Conservation (phyloP, 768 basidiomycete genomes). For the Phaeolepiota aurea region DNA sequence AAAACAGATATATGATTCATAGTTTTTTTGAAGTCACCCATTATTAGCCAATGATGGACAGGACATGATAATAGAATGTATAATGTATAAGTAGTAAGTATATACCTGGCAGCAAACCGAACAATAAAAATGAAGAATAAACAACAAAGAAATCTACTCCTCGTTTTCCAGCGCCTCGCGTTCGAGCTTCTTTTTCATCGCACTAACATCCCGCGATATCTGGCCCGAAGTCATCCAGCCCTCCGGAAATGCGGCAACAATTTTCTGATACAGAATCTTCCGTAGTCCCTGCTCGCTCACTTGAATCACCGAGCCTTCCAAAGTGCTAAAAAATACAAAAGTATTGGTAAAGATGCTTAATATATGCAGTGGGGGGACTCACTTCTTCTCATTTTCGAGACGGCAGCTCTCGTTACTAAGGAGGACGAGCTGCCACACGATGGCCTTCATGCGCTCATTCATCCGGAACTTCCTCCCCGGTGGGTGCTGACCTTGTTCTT, state of each 20-base stretch:
- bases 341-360: background rate
- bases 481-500: constrained; percentile 38
- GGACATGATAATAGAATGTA: background rate
- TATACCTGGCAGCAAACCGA: no score
- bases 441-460: constrained; percentile 73
- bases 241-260: constrained; percentile 72
- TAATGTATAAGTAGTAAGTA: background rate
- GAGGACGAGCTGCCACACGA: constrained; percentile 74
- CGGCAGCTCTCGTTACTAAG: constrained; percentile 80
- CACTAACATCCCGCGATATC: constrained; percentile 83
- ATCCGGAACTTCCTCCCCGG: constrained; percentile 72
- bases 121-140: no score
- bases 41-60: no score
- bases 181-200: constrained; percentile 78
- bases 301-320: constrained; percentile 63
- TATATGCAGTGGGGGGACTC: constrained; percentile 14
- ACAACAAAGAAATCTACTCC: background rate
- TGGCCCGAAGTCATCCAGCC: constrained; percentile 85
- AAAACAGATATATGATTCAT: no score
- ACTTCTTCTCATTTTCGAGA: constrained; percentile 40
- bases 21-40: no score
- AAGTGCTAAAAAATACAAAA: constrained; percentile 19
- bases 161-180: constrained; percentile 64
- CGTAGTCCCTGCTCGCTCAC: constrained; percentile 77
- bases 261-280: constrained; percentile 80